phyloP scores from a whole-genome alignment of 169 alveolate species.

The Plasmodium malariae region DNA sequence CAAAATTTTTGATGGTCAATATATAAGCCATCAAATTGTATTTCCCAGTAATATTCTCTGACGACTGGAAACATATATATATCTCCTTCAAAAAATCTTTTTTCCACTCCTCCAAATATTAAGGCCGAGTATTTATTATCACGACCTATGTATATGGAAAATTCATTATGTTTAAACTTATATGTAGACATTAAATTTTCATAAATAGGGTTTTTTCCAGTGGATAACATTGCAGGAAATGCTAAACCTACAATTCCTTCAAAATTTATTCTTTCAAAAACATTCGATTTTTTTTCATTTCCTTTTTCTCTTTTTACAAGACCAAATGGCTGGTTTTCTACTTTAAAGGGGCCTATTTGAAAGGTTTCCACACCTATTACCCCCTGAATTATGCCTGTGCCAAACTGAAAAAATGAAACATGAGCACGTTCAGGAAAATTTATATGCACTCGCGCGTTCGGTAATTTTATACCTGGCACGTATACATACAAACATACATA shows the following conservation, averaged over 20 bases:
- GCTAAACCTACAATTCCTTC: constrained; percentile 93
- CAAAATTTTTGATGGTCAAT: constrained; percentile 90
- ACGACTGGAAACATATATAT: constrained; percentile 90
- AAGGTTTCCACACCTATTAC: constrained; percentile 60
- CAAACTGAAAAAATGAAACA: constrained; percentile 65
- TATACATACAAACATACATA: neutral
- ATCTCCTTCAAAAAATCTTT: constrained; percentile 82
- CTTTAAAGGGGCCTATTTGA: constrained; percentile 74
- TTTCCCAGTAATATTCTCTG: constrained; percentile 92
- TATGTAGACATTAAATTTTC: constrained; percentile 27
- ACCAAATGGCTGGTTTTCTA: constrained; percentile 46
- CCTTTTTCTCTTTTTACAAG: constrained; percentile 61
- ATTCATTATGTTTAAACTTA: constrained; percentile 43
- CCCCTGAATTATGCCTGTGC: constrained; percentile 85
- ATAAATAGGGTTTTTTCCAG: constrained; percentile 83
- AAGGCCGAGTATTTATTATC: constrained; percentile 85
- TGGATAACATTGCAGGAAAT: constrained; percentile 88
- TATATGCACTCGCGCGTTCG: too few relatives aligned
- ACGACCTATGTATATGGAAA: constrained; percentile 58
- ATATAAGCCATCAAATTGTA: constrained; percentile 84
- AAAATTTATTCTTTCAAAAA: constrained; percentile 82
- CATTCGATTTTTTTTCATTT: constrained; percentile 17
- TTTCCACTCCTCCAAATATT: constrained; percentile 91
- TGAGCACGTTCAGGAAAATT: too few relatives aligned
- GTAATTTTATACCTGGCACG: neutral